phyloP scores from a whole-genome alignment of 257 asterid genomes.

The Jasminum sambac region DNA sequence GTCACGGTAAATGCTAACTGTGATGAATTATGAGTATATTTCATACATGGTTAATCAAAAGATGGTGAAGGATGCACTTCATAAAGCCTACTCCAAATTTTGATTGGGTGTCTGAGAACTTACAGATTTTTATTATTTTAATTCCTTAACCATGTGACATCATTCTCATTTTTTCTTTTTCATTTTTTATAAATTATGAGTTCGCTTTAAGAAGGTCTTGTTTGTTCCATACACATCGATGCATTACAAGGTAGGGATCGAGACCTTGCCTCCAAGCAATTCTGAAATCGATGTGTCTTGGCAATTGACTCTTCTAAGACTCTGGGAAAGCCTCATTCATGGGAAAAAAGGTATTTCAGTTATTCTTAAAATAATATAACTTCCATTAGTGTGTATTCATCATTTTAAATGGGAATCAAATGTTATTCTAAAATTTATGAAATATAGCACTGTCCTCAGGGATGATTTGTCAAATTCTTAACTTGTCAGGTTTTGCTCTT shows the following conservation, averaged over 20 bases:
- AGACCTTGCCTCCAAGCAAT: slow-evolving; percentile 49
- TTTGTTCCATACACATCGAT: slow-evolving; percentile 94
- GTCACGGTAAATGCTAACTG: slow-evolving; percentile 65
- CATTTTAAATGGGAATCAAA: neutral
- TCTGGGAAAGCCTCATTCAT: slow-evolving; percentile 71
- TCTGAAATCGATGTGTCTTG: slow-evolving; percentile 82
- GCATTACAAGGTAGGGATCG: slow-evolving; percentile 80
- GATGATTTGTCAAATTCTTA: neutral
- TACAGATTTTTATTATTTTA: neutral
- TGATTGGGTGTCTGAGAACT: neutral
- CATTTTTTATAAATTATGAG: slow-evolving; percentile 69
- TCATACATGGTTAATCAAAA: slow-evolving; percentile 6
- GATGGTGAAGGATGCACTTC: slow-evolving; percentile 15
- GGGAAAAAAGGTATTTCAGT: slow-evolving; percentile 57
- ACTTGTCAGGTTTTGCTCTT: neutral
- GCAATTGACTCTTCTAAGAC: slow-evolving; percentile 82
- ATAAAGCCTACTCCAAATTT: neutral
- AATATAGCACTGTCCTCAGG: neutral
- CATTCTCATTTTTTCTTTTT: no score
- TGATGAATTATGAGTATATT: slow-evolving; percentile 14
- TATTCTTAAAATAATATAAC: neutral
- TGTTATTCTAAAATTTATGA: neutral
- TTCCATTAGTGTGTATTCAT: neutral
- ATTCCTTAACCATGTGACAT: neutral
- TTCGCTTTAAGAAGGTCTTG: slow-evolving; percentile 78